Conservation (phyloP, 1,284 basidiomycete genomes). For the Leccinum subrobustum region DNA sequence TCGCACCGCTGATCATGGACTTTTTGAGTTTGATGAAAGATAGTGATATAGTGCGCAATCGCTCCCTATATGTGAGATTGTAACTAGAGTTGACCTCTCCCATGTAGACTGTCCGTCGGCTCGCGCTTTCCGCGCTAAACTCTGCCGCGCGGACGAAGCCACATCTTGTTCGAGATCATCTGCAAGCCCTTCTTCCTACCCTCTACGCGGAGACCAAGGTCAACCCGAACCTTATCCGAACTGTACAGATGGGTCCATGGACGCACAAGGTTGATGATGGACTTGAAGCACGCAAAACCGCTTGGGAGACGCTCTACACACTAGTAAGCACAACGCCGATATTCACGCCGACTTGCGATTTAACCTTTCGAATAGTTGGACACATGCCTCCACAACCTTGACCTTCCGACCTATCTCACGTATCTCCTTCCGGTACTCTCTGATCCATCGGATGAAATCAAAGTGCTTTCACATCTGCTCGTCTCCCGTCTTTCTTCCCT, state of each 20-base stretch:
- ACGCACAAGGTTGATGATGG: conserved; percentile 94
- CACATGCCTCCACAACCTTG: conserved; percentile 84
- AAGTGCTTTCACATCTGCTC: conserved; percentile 95
- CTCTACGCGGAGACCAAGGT: conserved; percentile 86
- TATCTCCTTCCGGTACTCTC: conserved; percentile 82
- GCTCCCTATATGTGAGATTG: not conserved
- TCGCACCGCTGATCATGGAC: conserved; percentile 84
- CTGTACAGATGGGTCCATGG: conserved; percentile 98
- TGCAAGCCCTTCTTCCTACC: conserved; percentile 73
- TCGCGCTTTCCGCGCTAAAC: conserved; percentile 88
- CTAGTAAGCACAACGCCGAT: conserved; percentile 50
- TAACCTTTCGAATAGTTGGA: conserved; percentile 59
- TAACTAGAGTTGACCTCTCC: conserved; percentile 2
- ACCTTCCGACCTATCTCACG: conserved; percentile 81
- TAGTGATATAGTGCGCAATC: conserved; percentile 67
- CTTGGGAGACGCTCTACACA: conserved; percentile 97
- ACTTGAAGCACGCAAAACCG: conserved; percentile 91
- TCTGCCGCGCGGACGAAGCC: conserved; percentile 95
- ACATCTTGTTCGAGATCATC: conserved; percentile 84
- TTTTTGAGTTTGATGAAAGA: conserved; percentile 90
- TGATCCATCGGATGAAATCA: conserved; percentile 95
- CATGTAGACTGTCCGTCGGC: conserved; percentile 76
- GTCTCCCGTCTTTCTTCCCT: conserved; percentile 87
- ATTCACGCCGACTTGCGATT: conserved; percentile 2
- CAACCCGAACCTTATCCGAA: conserved; percentile 82